phyloP scores from a whole-genome alignment of 768 basidiomycete genomes.

The Gloeostereum incarnatum region DNA sequence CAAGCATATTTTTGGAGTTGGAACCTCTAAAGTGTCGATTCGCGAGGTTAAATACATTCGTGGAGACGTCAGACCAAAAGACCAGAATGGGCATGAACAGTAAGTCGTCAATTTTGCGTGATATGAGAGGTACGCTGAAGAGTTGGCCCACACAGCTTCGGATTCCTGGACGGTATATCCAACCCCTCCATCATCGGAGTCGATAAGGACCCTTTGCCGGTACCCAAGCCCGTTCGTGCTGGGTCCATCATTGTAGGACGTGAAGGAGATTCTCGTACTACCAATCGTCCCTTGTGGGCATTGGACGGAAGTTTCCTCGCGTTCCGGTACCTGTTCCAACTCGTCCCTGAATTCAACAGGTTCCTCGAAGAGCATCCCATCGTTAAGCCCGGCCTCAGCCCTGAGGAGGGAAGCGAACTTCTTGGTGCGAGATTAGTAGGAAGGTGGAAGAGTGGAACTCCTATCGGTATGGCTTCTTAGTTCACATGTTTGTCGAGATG shows the following conservation, averaged over 20 bases:
- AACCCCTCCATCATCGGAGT: constrained; percentile 11
- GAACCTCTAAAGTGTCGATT: too few species aligned
- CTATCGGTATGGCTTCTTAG: not conserved
- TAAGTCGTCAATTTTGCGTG: constrained; percentile 11
- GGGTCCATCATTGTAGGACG: constrained; percentile 16
- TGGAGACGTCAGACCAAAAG: constrained; percentile 14
- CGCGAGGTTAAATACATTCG: constrained; percentile 9
- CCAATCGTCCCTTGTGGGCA: constrained; percentile 12
- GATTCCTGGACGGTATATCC: constrained; percentile 14
- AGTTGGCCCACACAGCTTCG: constrained; percentile 8
- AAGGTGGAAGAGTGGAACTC: constrained; percentile 18
- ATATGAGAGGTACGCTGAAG: constrained; percentile 7
- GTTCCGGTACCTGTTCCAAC: constrained; percentile 23
- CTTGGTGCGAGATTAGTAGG: constrained; percentile 22
- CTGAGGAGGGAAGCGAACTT: constrained; percentile 15
- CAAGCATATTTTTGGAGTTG: constrained; percentile 4
- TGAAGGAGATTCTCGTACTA: constrained; percentile 8
- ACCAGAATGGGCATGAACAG: constrained; percentile 17
- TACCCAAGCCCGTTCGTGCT: constrained; percentile 10
- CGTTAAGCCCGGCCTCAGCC: constrained; percentile 7
- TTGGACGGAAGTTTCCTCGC: constrained; percentile 23
- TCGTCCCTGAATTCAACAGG: constrained; percentile 20
- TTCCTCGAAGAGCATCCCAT: constrained; percentile 13
- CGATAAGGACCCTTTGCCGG: constrained; percentile 6
- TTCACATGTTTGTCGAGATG: constrained; percentile 4